These are phyloP conservation scores for Ampelocalamus luodianensis DNA, from an alignment of 176 grass and related monocot species.

Conservation along the genomic window DNA sequence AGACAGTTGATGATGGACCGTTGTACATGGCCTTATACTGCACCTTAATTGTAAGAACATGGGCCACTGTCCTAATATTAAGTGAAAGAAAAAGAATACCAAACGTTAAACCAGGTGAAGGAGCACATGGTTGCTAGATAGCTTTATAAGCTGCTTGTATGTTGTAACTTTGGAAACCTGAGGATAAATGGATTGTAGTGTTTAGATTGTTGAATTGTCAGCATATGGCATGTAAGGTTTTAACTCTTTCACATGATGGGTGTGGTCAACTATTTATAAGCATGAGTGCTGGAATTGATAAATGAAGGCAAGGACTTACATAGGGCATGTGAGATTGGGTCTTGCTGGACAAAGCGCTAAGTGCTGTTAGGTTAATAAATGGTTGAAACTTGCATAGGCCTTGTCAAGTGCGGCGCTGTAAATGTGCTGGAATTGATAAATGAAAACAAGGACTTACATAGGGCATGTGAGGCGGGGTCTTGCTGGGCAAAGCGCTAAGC, in stretches of 20 bases:
- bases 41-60: not conserved
- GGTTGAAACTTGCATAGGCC: not conserved
- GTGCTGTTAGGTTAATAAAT: not conserved
- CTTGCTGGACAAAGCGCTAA: slow-evolving; percentile 17
- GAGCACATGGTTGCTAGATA: not conserved
- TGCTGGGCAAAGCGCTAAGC: slow-evolving; percentile 10
- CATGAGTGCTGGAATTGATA: not conserved
- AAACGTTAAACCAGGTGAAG: not conserved
- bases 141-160: not conserved
- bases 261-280: not conserved
- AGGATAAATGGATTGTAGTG: not conserved
- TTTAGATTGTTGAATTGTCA: not conserved
- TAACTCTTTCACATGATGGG: not conserved
- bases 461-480: slow-evolving; percentile 18
- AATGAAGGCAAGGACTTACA: not conserved
- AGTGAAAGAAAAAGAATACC: slow-evolving; percentile 5
- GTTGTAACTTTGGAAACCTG: not conserved
- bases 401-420: not conserved
- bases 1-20: too few species aligned
- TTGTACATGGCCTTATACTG: too few species aligned
- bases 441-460: not conserved
- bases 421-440: not conserved
- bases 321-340: slow-evolving; percentile 13
- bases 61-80: not conserved
- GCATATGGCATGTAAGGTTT: not conserved